Percentiles rank a stretch among this genome's conserved stretches.
These are phyloP conservation scores for Musa balbisiana DNA, from an alignment of 202 grass and related monocot species.

Conservation along the genomic window DNA sequence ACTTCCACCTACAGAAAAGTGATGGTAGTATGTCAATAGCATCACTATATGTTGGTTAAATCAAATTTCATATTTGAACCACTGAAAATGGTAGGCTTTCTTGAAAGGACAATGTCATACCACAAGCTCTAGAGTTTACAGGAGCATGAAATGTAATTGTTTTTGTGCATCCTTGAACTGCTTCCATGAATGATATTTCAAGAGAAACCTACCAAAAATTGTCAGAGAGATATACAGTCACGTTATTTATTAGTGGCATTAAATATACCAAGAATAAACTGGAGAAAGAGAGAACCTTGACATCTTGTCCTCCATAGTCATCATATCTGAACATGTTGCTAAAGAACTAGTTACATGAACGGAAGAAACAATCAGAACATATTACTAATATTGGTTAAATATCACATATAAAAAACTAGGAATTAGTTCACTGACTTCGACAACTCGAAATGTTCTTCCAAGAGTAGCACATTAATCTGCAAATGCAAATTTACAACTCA, in stretches of 20 bases:
- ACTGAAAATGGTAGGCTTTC: neutral
- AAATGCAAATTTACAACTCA: too few relatives aligned
- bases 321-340: conserved; percentile 63
- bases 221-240: neutral
- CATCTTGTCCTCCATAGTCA: conserved; percentile 66
- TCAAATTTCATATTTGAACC: neutral
- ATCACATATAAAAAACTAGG: too few relatives aligned
- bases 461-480: too few relatives aligned
- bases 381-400: too few relatives aligned
- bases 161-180: conserved; percentile 91
- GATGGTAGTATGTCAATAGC: conserved; percentile 7
- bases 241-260: conserved; percentile 17
- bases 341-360: conserved; percentile 56
- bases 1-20: conserved; percentile 68
- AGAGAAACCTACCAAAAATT: conserved; percentile 56
- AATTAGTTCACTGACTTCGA: too few relatives aligned
- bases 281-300: conserved; percentile 49
- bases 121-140: conserved; percentile 68
- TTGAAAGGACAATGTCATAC: conserved; percentile 38
- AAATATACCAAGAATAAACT: conserved; percentile 1
- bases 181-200: conserved; percentile 96
- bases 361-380: conserved; percentile 21
- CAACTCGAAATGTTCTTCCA: too few relatives aligned
- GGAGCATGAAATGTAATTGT: conserved; percentile 68
- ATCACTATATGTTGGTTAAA: neutral